Base-by-base conservation (phyloP, 768 basidiomycete genomes). In the Sporobolomyces phaffii region DNA sequence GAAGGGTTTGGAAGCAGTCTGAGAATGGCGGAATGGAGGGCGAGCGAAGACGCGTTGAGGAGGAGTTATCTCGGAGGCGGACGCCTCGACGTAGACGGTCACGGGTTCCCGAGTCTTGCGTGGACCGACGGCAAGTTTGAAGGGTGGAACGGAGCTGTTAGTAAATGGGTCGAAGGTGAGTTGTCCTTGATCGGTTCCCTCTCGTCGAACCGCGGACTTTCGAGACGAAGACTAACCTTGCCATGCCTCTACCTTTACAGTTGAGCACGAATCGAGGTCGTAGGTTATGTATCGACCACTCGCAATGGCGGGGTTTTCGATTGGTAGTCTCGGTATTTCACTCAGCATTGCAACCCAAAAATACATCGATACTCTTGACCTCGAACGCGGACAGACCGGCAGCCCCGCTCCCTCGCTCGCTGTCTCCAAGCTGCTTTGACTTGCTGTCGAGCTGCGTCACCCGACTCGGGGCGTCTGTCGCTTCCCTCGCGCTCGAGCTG, bases 1-100 rank as follows among this genome's bases (percentile, higher is more conserved):
- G 93, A 99, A 78, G 92, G 93, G 18, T 91, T 93, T 75, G 96
- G 96, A 58, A 87, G 85, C 72, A 92, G 90, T 4, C 79, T 97
- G 60, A 86, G 84, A 77, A 98, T 98, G 94, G 91, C 91, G 20
- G 91, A 97, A 78, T 93, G 84, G 79, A 82, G 94, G 63, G 90
- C 90, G 20, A 88, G 88, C 13, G 90, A 94, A 78, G 90, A 92
- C 73, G 84, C 90, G 1, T 80, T 93, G 29, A 84, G 87, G 68
- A 83, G 90, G 47, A 80, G 92, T 26, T 93, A 91, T 78, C 84
- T 93, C n/a, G 67, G 60, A 0, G 66, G 66, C 1, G 50, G 45
- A 31, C n/a, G 44, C 34, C 1, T 36, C 8, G 59, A 53, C 33
- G 41, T 17, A 1, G 47, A 43, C 5, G 50, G 33, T 26, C 24